phyloP scores from a whole-genome alignment of 2,329 filamentous ascomycete species.

The Pseudofabraea citricarpa region DNA sequence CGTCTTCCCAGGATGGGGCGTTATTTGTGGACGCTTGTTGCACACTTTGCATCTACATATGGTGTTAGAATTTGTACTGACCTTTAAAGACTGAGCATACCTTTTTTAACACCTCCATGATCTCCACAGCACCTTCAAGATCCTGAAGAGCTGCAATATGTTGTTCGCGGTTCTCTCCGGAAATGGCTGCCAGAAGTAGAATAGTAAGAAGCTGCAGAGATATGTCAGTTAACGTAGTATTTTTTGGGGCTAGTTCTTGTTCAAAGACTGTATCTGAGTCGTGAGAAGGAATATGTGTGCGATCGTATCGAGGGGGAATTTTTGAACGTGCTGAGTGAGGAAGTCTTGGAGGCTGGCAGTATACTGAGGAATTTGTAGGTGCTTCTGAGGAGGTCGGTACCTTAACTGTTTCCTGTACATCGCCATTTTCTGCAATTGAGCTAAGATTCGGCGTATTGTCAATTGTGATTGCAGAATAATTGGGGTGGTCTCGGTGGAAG shows the following conservation, averaged over 20 bases:
- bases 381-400: too few relatives aligned
- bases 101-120: constrained; percentile 23
- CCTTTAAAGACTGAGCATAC: constrained; percentile 6
- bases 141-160: constrained; percentile 44
- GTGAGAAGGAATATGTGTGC: background rate
- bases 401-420: constrained; percentile 49
- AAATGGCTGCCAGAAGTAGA: constrained; percentile 57
- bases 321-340: background rate
- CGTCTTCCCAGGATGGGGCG: constrained; percentile 4
- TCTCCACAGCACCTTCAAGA: constrained; percentile 36
- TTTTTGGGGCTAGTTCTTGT: too few relatives aligned
- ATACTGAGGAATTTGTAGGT: too few relatives aligned
- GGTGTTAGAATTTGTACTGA: background rate
- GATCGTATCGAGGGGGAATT: background rate
- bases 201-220: constrained; percentile 53
- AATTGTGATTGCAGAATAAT: constrained; percentile 44
- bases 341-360: background rate
- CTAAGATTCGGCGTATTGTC: constrained; percentile 49
- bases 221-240: constrained; percentile 21
- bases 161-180: constrained; percentile 49
- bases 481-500: constrained; percentile 48
- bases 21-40: background rate
- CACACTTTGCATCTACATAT: constrained; percentile 3
- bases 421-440: constrained; percentile 51
- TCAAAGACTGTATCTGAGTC: too few relatives aligned